Evolutionary conservation across 2,329 filamentous ascomycete species (phyloP), one percentile per base, ranked within the genome.

Genomic region (Falciphora oryzae): DNA sequence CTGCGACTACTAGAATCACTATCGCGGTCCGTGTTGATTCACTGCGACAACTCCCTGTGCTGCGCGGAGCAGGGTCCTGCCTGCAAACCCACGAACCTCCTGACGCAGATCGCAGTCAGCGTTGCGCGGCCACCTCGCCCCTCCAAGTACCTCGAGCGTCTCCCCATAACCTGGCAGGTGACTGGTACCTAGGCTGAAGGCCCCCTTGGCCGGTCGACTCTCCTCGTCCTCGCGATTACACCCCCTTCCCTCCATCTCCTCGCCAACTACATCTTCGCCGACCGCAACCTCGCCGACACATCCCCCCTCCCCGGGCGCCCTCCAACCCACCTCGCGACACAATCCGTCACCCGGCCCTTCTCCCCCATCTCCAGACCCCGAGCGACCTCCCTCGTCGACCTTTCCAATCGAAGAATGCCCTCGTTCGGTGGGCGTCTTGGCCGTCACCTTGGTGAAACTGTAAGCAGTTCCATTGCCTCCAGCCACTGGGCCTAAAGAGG

Each of bases 391-490:
- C 35, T 18, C 35, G 35, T 2, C 35, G 35, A 38, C 3, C 35
- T 18, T 6, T 14, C 16, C 35, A 14, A 38, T 25, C 44, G 18
- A 64, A 56, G 13, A 50, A 61, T 64, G 63, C 50, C 58, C 44
- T 61, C 72, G 32, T 72, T 75, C 65, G 69, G 73, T 60, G 72
- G 74, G 38, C 66, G 69, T 32, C 77, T 81, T 73, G 78, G 78
- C 63, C 79, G 79, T 71, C 78, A 79, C 62, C 79, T 81, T 66
- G 79, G 79, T 71, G 79, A 81, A 69, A 76, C 79, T 68, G 78
- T 80, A 76, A 71, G 78, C 68, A 66, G 66, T 60, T 66, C 67
- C 62, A 68, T 65, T 58, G 59, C 65, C 73, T 66, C 66, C 64
- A 65, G 65, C 67, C 67, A 67, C 65, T 67, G 63, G 28, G 65